Evolutionary conservation across 495 filamentous ascomycete species (phyloP), one percentile per base, ranked within the genome.

Genomic region (Thozetella sp.): DNA sequence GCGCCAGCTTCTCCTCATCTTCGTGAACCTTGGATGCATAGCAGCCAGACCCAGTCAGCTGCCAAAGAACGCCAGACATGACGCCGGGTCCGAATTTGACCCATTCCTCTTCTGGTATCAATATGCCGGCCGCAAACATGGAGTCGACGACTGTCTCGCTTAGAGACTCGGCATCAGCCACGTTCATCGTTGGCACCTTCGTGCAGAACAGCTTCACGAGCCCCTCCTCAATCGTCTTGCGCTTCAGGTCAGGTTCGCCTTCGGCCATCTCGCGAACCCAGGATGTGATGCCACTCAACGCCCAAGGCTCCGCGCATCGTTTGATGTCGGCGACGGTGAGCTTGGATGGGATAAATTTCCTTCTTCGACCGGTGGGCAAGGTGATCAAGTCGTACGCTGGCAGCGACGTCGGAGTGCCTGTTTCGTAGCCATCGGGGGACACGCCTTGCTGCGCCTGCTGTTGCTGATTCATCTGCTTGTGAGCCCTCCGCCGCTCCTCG

Each of bases 171-270:
- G 96, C 96, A 80, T 98, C 95, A 1, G 95, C 93, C 50, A 93
- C 93, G 66, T 99, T 98, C 95, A 99, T 98, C 0, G 94, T 99
- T 1, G 96, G 93, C 1, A 99, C 93, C 72, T 97, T 97, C 75
- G 93, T 87, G 17, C 93, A 97, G 70, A 99, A 98, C 22, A 99
- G 78, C 10, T 88, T 91, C 22, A 97, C 88, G 45, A 98, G 84
- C 1, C 90, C 93, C 55, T 97, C 93, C 27, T 90, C 87, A 50
- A 98, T 83, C 3, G 89, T 86, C 57, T 90, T 88, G 66, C 90
- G 84, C 65, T 90, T 91, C 22, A 99, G 82, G 74, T 99, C 93
- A 17, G 79, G 79, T 56, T 88, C 86, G 19, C 93, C 93, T 61
- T 96, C 93, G 25, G 91, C 89, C 83, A 98, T 87, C 55, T 91